Evolutionary conservation across 176 grass and related monocot genomes (phyloP).

Genomic region (Carex myosuroides): DNA sequence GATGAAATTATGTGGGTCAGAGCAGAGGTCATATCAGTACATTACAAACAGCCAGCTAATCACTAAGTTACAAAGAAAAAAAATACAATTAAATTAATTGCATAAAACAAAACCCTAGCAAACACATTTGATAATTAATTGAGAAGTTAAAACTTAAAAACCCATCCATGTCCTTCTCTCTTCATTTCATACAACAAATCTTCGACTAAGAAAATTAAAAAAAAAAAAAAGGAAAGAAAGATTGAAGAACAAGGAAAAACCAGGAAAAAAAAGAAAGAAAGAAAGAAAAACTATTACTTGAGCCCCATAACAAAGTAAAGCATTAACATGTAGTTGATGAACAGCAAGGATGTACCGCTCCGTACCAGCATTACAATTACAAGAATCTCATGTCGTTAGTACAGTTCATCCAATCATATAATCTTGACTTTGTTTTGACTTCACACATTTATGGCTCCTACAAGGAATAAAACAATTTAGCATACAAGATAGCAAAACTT

Average conservation of each 20-base stretch:
- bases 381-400: background rate
- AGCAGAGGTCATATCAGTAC: conserved; percentile 29
- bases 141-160: background rate
- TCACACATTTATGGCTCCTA: conserved; percentile 21
- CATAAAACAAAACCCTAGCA: conserved; percentile 24
- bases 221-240: background rate
- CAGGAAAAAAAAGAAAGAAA: background rate
- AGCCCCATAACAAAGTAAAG: background rate
- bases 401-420: background rate
- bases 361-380: conserved; percentile 17
- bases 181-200: background rate
- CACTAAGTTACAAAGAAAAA: conserved; percentile 33
- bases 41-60: conserved; percentile 45
- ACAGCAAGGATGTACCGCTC: conserved; percentile 5
- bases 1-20: background rate
- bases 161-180: background rate
- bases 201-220: background rate
- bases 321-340: conserved; percentile 16
- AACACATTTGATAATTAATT: conserved; percentile 2
- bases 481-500: background rate
- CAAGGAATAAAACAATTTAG: background rate
- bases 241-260: conserved; percentile 24
- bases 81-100: conserved; percentile 42
- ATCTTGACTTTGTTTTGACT: conserved; percentile 22
- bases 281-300: background rate